These are phyloP conservation scores for Candida maesae DNA, from an alignment of 805 yeast species.

Conservation along the genomic window DNA sequence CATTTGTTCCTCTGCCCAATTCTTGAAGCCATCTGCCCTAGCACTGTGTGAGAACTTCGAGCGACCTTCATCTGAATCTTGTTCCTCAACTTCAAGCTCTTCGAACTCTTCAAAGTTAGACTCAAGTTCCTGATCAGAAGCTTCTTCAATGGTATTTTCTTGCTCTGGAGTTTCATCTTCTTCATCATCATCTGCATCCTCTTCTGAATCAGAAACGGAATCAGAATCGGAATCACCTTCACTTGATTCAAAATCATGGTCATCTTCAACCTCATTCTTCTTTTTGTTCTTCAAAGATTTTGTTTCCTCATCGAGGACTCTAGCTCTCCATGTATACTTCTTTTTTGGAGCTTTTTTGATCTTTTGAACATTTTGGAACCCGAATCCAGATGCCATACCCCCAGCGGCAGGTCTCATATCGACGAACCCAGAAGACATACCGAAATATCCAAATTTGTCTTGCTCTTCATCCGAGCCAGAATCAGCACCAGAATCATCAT, in stretches of 20 bases:
- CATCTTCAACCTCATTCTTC: slow-evolving; percentile 45
- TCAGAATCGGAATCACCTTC: slow-evolving; percentile 16
- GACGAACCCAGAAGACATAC: slow-evolving; percentile 45
- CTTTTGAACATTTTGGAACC: slow-evolving; percentile 54
- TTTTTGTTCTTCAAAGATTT: slow-evolving; percentile 32
- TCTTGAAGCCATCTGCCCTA: slow-evolving; percentile 66
- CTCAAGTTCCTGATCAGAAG: slow-evolving; percentile 26
- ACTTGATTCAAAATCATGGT: slow-evolving; percentile 49
- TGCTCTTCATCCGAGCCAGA: slow-evolving; percentile 15
- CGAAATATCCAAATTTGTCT: slow-evolving; percentile 25
- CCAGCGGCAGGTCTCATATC: slow-evolving; percentile 68
- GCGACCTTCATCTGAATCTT: slow-evolving; percentile 18
- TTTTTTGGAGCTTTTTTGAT: slow-evolving; percentile 43
- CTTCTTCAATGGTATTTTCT: slow-evolving; percentile 22
- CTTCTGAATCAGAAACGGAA: slow-evolving; percentile 1
- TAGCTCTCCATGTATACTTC: slow-evolving; percentile 73
- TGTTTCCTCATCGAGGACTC: slow-evolving; percentile 44
- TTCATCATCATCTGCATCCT: slow-evolving; percentile 17
- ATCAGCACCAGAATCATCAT: slow-evolving; percentile 8
- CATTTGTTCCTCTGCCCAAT: slow-evolving; percentile 82
- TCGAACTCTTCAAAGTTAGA: slow-evolving; percentile 8
- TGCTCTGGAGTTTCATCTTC: slow-evolving; percentile 23
- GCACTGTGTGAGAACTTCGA: slow-evolving; percentile 39
- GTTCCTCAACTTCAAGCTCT: slow-evolving; percentile 30
- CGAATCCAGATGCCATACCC: slow-evolving; percentile 67